Conservation (phyloP, 2,329 filamentous ascomycete species). For the Diaporthe ilicicola region DNA sequence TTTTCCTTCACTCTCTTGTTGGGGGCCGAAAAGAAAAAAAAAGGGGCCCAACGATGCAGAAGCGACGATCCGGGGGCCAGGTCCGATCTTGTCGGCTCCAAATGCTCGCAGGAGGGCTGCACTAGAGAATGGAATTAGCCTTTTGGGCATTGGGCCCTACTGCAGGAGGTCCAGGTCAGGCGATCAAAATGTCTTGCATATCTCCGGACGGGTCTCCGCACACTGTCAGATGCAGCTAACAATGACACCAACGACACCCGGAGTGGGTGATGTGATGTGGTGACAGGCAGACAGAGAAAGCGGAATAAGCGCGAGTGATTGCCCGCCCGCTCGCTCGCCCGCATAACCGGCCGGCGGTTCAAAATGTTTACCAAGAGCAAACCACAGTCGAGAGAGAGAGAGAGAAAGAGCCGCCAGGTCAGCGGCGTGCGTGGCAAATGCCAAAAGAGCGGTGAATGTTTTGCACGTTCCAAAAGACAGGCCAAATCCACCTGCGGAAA, state of each 20-base stretch:
- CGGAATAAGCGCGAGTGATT: constrained; percentile 17
- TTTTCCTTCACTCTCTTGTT: neutral
- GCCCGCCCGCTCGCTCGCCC: neutral
- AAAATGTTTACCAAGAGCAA: neutral
- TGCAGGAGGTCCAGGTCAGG: constrained; percentile 20
- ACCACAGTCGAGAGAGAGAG: too few species aligned
- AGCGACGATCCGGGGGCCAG: neutral
- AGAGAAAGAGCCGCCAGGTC: neutral
- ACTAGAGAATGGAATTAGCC: neutral
- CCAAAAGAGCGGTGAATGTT: constrained; percentile 21
- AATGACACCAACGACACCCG: neutral
- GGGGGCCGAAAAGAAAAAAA: neutral
- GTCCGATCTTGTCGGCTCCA: neutral
- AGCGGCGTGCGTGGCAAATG: constrained; percentile 8
- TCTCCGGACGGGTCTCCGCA: constrained; percentile 9
- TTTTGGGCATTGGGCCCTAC: constrained; percentile 3
- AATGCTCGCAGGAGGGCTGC: neutral
- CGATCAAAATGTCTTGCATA: constrained; percentile 25
- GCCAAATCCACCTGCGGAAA: neutral
- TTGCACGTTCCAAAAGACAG: neutral
- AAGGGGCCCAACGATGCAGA: neutral
- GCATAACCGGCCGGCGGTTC: constrained; percentile 16
- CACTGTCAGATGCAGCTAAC: constrained; percentile 18
- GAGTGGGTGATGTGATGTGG: neutral
- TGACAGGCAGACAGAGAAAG: neutral